These are phyloP conservation scores for Sindora glabra DNA, from an alignment of 306 rosid species.

Conservation along the genomic window DNA sequence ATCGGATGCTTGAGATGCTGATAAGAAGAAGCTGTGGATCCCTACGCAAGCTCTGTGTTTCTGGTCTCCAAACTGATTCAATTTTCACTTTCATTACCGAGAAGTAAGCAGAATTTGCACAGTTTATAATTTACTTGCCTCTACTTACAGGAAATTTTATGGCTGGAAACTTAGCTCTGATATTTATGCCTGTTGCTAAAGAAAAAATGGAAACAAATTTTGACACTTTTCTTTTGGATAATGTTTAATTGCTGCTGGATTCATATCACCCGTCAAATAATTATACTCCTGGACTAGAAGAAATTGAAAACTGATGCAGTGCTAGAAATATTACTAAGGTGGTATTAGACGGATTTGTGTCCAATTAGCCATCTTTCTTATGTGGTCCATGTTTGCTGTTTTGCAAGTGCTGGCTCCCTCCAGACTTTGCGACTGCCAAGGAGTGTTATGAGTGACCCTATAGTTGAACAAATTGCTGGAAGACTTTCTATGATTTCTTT, in stretches of 20 bases:
- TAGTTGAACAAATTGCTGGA: slow-evolving; percentile 64
- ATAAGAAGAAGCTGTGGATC: slow-evolving; percentile 70
- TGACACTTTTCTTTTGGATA: background rate
- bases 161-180: background rate
- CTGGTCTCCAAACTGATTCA: slow-evolving; percentile 48
- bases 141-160: background rate
- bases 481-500: slow-evolving; percentile 62
- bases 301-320: background rate
- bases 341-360: background rate
- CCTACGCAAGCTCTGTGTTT: slow-evolving; percentile 69
- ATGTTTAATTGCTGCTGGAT: background rate
- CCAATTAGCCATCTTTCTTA: slow-evolving; percentile 16
- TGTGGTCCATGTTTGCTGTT: slow-evolving; percentile 22
- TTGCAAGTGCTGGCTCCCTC: slow-evolving; percentile 82
- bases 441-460: slow-evolving; percentile 49
- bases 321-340: background rate
- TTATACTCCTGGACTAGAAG: background rate
- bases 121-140: background rate
- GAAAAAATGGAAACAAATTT: background rate
- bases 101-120: slow-evolving; percentile 51
- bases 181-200: background rate
- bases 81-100: slow-evolving; percentile 77
- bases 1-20: slow-evolving; percentile 66
- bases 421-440: slow-evolving; percentile 70
- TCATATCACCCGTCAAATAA: no score